Base-by-base conservation (phyloP, 129 eudicot species). In the Dittrichia graveolens region DNA sequence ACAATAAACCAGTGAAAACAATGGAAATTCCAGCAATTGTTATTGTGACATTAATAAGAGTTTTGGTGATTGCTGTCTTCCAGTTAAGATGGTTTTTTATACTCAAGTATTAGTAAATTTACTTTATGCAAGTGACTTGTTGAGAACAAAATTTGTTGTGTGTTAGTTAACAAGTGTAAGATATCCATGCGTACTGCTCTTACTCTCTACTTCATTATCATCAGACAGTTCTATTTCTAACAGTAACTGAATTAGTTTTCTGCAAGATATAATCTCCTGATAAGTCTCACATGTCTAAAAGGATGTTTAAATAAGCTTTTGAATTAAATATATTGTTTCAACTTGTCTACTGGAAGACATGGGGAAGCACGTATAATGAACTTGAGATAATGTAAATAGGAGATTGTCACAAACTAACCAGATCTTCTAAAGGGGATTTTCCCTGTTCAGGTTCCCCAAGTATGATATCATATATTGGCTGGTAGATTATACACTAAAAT, bases 81-180 rank as follows among this genome's bases (percentile, higher is more conserved):
- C 58, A 37, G 53, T 59, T 77, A 60, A 48, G 38, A 46, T 48
- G 31, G 45, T 69, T 18, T 49, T 49, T 14, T 49, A 14, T 50
- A 52, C 16, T 31, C 38, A 24, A 31, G 37, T 76, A 67, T 48
- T 57, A n/a, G n/a, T 57, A 24, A 16, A 13, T 57, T 35, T 38
- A 57, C n/a, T 52, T 77, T 40, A 61, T 61, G 76, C 81, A 47
- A 48, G 65, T 41, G 65, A 69, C 62, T 39, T 77, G 60, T 44
- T 60, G 50, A 31, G 71, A 69, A 14, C 55, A 15, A 24, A 13
- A 19, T 14, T 38, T 52, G 43, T 54, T 31, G 7, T 24, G 9
- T 18, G 15, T 76, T 38, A 44, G 59, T 12, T 46, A 59, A 18
- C 49, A 56, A 75, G 37, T 16, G 5, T 48, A 19, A 39, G 67